phyloP scores from a whole-genome alignment of 371 early-diverging fungal genomes.

The Mortierella sp. region DNA sequence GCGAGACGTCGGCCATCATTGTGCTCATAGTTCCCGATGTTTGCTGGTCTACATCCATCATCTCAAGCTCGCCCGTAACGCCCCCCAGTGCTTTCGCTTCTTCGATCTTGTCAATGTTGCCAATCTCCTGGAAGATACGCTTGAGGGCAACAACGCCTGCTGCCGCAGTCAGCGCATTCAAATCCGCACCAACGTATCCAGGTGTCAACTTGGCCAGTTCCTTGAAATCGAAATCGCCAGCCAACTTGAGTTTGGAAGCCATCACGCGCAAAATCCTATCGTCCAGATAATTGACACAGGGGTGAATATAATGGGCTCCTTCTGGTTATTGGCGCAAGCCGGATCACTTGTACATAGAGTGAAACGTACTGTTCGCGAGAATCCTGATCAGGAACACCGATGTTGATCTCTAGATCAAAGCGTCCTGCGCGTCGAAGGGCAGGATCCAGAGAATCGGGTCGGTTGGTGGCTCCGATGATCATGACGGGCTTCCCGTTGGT shows the following conservation, averaged over 20 bases:
- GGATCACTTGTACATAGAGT: neutral
- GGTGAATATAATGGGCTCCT: neutral
- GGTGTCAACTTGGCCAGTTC: constrained; percentile 95
- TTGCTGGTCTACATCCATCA: constrained; percentile 47
- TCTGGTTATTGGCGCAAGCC: neutral
- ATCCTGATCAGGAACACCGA: constrained; percentile 97
- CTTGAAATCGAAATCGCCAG: constrained; percentile 89
- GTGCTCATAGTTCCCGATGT: constrained; percentile 19
- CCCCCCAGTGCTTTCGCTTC: constrained; percentile 56
- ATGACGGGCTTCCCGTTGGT: constrained; percentile 91
- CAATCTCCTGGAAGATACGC: constrained; percentile 88
- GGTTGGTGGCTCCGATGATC: constrained; percentile 99
- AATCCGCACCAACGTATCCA: constrained; percentile 99
- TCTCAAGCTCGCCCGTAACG: constrained; percentile 55
- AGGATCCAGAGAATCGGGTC: constrained; percentile 98
- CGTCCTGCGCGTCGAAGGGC: constrained; percentile 98
- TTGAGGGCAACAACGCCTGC: constrained; percentile 97
- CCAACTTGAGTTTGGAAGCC: constrained; percentile 86
- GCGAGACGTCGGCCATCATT: constrained; percentile 19
- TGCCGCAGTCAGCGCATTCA: constrained; percentile 96
- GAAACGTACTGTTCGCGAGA: constrained; percentile 84
- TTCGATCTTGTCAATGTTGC: constrained; percentile 54
- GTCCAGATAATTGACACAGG: neutral
- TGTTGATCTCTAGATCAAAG: constrained; percentile 98
- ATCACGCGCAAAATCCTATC: constrained; percentile 90